Evolutionary conservation across 192 early-diverging fungal species (phyloP).

Genomic region (Dimargaris xerosporica): DNA sequence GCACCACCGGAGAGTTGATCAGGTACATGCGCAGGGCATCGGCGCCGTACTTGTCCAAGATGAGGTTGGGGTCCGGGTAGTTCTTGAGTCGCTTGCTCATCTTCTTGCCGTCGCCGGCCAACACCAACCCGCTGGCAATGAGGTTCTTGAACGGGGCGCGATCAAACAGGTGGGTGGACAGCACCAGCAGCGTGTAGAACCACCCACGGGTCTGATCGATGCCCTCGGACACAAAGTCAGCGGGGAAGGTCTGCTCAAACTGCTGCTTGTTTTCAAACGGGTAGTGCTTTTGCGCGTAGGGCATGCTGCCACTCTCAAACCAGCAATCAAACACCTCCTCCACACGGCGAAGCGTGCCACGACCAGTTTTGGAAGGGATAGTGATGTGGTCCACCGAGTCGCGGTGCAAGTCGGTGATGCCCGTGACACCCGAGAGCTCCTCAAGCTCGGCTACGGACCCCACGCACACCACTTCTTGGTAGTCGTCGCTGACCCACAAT

Average conservation of each 20-base stretch:
- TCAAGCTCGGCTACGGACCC: slow-evolving; percentile 85
- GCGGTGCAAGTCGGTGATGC: slow-evolving; percentile 88
- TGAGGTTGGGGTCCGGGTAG: slow-evolving; percentile 79
- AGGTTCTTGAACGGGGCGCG: slow-evolving; percentile 92
- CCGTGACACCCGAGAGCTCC: slow-evolving; percentile 66
- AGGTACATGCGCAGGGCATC: slow-evolving; percentile 89
- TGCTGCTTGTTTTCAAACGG: slow-evolving; percentile 94
- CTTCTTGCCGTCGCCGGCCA: slow-evolving; percentile 97
- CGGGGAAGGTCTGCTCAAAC: slow-evolving; percentile 81
- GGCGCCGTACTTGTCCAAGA: slow-evolving; percentile 83
- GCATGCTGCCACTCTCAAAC: slow-evolving; percentile 98
- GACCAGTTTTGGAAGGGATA: slow-evolving; percentile 84
- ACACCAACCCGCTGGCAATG: slow-evolving; percentile 90
- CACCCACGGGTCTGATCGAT: slow-evolving; percentile 98
- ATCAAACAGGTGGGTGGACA: slow-evolving; percentile 92
- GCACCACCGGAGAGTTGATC: slow-evolving; percentile 95
- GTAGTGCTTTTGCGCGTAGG: slow-evolving; percentile 98
- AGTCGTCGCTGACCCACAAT: slow-evolving; percentile 91
- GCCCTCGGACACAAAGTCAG: slow-evolving; percentile 99
- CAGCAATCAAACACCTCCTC: slow-evolving; percentile 99
- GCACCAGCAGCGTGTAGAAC: slow-evolving; percentile 98
- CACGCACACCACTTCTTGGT: slow-evolving; percentile 70
- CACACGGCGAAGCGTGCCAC: slow-evolving; percentile 67
- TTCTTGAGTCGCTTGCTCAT: slow-evolving; percentile 98
- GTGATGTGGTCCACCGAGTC: slow-evolving; percentile 93